Base-by-base conservation (phyloP, 441 rosid species). In the Croton setiger region DNA sequence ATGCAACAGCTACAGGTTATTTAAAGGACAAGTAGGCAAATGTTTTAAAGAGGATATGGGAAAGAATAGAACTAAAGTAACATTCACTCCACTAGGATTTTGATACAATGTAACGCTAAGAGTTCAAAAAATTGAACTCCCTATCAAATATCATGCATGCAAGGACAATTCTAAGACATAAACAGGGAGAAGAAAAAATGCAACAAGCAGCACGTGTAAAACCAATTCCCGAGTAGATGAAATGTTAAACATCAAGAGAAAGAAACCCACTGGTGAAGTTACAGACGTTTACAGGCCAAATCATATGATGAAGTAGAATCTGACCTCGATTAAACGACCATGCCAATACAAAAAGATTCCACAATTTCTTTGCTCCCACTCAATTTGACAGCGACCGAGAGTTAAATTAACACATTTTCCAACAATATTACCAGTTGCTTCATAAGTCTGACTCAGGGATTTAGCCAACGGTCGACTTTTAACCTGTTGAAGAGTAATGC, bases 281-380 rank as follows among this genome's bases (percentile, higher is more conserved):
- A 7, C 43, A 44, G n/a, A 54, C 9, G 35, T 12, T 18, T 10
- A 63, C 8, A 47, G 31, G 47, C 3, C 21, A 7, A 39, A 15
- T 53, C 4, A 35, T 39, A 44, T 33, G 5, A 41, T 17, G 7
- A 56, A 54, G 14, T 0, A 43, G 35, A 72, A 75, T 63, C 68
- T 60, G 13, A 80, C 80, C 76, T 80, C 80, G 69, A 80, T 74
- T 63, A 76, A 65, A 53, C 76, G 78, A n/a, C 80, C 83, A 71
- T 76, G 83, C 83, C 80, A 74, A 60, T 76, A 76, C 39, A 76
- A 79, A 57, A 76, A 79, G 27, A 76, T 76, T 55, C 83, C 80
- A 68, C 72, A 63, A 59, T 80, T 80, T 64, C 69, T 71, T 35
- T 68, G 76, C 72, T 80, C 81, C 78, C 76, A 80, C 59, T 80